phyloP scores from a whole-genome alignment of 225 moss, liverwort and hornwort species.

The Physcomitrellopsis africana region DNA sequence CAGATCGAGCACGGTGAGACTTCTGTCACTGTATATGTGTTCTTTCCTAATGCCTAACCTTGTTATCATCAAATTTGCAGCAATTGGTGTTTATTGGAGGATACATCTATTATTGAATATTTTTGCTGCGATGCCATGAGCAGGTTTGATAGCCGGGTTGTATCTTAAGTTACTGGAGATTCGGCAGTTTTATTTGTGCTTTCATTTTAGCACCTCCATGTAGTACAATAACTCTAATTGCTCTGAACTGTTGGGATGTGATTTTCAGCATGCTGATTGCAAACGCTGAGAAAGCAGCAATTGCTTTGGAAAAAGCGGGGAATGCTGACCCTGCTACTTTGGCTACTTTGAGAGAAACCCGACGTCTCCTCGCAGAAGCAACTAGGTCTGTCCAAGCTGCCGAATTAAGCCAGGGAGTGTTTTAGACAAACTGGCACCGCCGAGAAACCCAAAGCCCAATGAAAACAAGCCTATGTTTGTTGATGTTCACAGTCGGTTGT shows the following conservation, averaged over 20 bases:
- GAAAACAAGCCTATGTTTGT: background rate
- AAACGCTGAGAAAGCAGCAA: constrained; percentile 56
- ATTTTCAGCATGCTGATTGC: constrained; percentile 47
- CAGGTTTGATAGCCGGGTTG: background rate
- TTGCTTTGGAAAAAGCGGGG: constrained; percentile 45
- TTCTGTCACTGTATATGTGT: background rate
- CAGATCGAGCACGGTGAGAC: constrained; percentile 81
- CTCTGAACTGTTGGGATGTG: constrained; percentile 19
- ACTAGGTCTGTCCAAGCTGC: constrained; percentile 47
- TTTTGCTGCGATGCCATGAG: background rate
- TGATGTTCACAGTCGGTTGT: no score
- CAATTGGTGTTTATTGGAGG: no score
- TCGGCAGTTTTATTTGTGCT: background rate
- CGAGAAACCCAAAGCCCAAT: background rate
- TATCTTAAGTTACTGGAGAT: background rate
- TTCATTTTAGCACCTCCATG: background rate
- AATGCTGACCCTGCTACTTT: constrained; percentile 41
- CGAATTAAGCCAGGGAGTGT: constrained; percentile 29
- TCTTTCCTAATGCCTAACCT: no score
- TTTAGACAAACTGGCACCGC: constrained; percentile 15
- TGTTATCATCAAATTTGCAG: no score
- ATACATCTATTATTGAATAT: no score
- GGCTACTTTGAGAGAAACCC: constrained; percentile 51
- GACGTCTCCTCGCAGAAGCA: constrained; percentile 48
- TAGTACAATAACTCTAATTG: background rate